Evolutionary conservation across 2,329 filamentous ascomycete species (phyloP).

Genomic region (Phyllosticta ampelicida): DNA sequence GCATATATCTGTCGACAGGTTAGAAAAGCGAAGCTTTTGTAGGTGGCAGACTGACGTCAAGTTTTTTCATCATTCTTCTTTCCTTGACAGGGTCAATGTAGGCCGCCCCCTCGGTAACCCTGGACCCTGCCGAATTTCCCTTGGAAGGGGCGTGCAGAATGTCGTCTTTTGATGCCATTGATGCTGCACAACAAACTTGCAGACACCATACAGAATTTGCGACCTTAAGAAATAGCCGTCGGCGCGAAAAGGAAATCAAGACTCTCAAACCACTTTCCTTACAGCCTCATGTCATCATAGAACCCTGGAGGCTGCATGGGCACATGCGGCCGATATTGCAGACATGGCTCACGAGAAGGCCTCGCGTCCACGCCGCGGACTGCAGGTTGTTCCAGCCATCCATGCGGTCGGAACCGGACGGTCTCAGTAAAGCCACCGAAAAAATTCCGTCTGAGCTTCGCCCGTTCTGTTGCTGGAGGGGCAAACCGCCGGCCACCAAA

Average conservation of each 20-base stretch:
- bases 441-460: neutral
- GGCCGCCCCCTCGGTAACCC: neutral
- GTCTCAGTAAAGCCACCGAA: neutral
- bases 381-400: neutral
- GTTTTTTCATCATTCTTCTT: constrained; percentile 7
- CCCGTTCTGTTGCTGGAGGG: neutral
- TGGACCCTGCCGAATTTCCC: neutral
- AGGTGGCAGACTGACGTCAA: neutral
- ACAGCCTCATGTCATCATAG: neutral
- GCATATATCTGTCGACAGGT: constrained; percentile 3
- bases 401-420: neutral
- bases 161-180: neutral
- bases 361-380: neutral
- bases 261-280: neutral
- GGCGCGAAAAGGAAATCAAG: neutral
- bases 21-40: neutral
- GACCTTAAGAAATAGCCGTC: neutral
- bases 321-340: neutral
- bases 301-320: neutral
- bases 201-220: neutral
- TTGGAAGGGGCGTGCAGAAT: neutral
- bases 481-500: neutral
- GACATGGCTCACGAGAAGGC: neutral
- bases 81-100: constrained; percentile 6
- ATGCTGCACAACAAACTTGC: neutral